Evolutionary conservation across 1,284 basidiomycete species (phyloP), one percentile per base, ranked within the genome.

Genomic region (Rhodotorula sp.): DNA sequence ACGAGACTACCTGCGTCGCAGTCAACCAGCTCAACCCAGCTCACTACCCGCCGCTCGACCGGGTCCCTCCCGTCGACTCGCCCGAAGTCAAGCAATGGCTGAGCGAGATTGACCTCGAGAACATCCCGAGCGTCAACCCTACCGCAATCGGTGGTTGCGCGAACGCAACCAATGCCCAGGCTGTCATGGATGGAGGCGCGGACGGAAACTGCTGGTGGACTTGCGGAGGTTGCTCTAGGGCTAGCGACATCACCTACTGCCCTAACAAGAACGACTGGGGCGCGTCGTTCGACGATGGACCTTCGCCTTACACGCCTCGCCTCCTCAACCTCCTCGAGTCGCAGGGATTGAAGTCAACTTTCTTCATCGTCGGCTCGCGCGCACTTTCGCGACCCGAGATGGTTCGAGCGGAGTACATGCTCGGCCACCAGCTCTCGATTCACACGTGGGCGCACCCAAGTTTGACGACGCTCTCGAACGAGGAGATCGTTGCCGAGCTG

Each of bases 321-420:
- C 81, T 93, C 22, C 85, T 94, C 52, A 81, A 87, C 64, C 92
- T 85, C 78, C 83, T 97, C 62, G 79, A 84, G 59, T 79, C 86
- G 74, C 84, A 90, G 78, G 80, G 87, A 65, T 78, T 95, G 75
- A 84, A 82, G 30, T 86, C 92, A 9, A 96, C 94, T 5, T 96
- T 97, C 85, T 97, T 95, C 82, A 87, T 92, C 58, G 88, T 96
- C 28, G 93, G 93, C 64, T 94, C 92, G 44, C 90, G 94, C 74
- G 89, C 90, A 72, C 85, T 95, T 72, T 89, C 91, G 69, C 85
- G 87, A 67, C 90, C 93, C 9, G 79, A 84, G 24, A 86, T 93
- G 75, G 84, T 96, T 28, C 82, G 89, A 60, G 87, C 89, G 72
- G 91, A 76, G 57, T 76, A 77, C 70, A 72, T 76, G 71, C 59